Evolutionary conservation across 2,329 filamentous ascomycete genomes (phyloP).

Genomic region (Exophiala phaeomuriformis): DNA sequence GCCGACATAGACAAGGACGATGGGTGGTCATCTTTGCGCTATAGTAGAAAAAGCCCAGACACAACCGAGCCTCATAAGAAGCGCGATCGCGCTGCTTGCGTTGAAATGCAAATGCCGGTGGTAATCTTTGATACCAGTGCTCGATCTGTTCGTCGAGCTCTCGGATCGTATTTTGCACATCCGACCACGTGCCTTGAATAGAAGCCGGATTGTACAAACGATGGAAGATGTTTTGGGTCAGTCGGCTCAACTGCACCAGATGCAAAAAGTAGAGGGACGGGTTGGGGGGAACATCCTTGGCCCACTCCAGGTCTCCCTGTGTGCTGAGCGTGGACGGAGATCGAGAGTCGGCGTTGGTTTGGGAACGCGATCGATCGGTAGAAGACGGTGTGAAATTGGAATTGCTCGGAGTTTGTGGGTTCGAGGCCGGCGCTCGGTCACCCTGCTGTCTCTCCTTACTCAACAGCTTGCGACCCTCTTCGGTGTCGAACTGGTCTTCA

Average conservation of each 20-base stretch:
- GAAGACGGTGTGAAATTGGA: constrained; percentile 12
- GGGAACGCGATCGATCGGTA: constrained; percentile 16
- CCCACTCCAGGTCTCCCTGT: constrained; percentile 24
- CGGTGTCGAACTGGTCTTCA: constrained; percentile 35
- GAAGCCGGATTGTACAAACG: constrained; percentile 35
- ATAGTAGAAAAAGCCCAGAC: constrained; percentile 40
- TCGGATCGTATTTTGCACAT: constrained; percentile 34
- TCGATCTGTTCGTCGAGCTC: constrained; percentile 33
- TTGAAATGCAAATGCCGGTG: constrained; percentile 33
- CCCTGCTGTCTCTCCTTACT: constrained; percentile 31
- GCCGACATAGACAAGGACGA: constrained; percentile 42
- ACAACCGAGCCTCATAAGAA: constrained; percentile 35
- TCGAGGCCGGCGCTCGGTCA: constrained; percentile 27
- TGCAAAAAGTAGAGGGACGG: constrained; percentile 36
- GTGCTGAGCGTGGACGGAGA: constrained; percentile 19
- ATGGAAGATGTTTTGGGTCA: constrained; percentile 34
- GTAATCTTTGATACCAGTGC: constrained; percentile 35
- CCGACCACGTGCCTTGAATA: constrained; percentile 32
- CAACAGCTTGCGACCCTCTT: constrained; percentile 31
- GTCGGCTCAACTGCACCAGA: constrained; percentile 33
- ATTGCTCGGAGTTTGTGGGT: constrained; percentile 21
- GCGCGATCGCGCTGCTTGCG: constrained; percentile 28
- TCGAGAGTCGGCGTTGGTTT: constrained; percentile 18
- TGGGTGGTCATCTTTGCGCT: constrained; percentile 40
- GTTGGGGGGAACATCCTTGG: constrained; percentile 33